phyloP scores from a whole-genome alignment of 2,329 filamentous ascomycete genomes.

The Camptophora hylomeconis region DNA sequence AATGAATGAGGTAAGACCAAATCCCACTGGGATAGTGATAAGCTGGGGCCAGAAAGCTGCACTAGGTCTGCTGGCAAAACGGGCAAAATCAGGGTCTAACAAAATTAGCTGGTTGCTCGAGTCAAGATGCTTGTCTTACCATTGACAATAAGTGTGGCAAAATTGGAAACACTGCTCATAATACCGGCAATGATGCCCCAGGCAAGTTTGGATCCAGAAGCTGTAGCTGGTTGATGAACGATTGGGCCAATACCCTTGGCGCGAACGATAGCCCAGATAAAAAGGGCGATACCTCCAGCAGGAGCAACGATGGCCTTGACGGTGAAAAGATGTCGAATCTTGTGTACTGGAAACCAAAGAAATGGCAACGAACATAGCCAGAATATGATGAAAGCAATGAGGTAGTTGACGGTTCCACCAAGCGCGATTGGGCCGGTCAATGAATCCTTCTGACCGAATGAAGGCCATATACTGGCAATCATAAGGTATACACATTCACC shows the following conservation, averaged over 20 bases:
- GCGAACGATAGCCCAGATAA: constrained; percentile 73
- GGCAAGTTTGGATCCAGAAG: constrained; percentile 54
- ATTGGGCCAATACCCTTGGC: constrained; percentile 78
- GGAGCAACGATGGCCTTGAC: constrained; percentile 80
- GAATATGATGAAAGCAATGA: constrained; percentile 26
- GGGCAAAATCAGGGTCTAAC: constrained; percentile 58
- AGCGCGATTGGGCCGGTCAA: constrained; percentile 28
- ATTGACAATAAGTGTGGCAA: constrained; percentile 70
- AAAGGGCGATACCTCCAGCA: constrained; percentile 68
- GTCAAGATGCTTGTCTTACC: constrained; percentile 25
- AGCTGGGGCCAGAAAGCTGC: constrained; percentile 16
- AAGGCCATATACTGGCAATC: constrained; percentile 22
- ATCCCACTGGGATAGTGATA: constrained; percentile 11
- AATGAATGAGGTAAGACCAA: constrained; percentile 19
- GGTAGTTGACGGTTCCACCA: constrained; percentile 23
- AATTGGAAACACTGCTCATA: constrained; percentile 84
- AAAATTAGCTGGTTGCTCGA: too few relatives aligned
- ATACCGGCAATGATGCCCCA: constrained; percentile 78
- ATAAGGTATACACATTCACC: constrained; percentile 23
- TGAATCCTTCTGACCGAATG: constrained; percentile 24
- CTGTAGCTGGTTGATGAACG: constrained; percentile 51
- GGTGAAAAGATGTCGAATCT: constrained; percentile 66
- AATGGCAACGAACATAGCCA: constrained; percentile 14
- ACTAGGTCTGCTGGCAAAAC: constrained; percentile 43
- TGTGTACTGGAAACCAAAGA: constrained; percentile 20